Base-by-base conservation (phyloP, 2,329 filamentous ascomycete genomes). In the Colletotrichum sp. region DNA sequence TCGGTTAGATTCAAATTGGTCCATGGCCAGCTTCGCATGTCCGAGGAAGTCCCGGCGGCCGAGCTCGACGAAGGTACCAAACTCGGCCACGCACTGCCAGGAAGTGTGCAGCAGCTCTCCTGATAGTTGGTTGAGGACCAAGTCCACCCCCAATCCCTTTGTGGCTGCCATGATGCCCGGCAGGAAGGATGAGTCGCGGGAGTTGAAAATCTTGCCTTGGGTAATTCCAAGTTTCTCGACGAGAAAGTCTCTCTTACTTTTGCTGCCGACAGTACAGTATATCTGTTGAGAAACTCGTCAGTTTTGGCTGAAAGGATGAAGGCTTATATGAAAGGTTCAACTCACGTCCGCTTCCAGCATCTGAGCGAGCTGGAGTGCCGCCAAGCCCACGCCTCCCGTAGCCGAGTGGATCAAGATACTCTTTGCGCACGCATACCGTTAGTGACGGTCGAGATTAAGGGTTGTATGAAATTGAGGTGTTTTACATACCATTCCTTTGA, bases 11-110 rank as follows among this genome's bases (percentile, higher is more conserved):
- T 84, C 80, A 57, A 91, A 91, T 0, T 83, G 81, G 1, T 83
- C 77, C 87, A 91, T 88, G 2, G 85, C 85, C 5, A 91, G 81
- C 11, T 82, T 80, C 5, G 82, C 85, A 27, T 85, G 83, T 1
- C 84, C 83, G 2, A 83, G 78, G 6, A 88, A 80, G 66, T 90
- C 87, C 7, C 83, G 79, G 76, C 86, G 86, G 8, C 87, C 86
- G 25, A 89, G 85, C 71, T 90, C 87, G 0, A 89, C 73, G 79
- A 90, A 86, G 2, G 79, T 82, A 1, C 87, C 88, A 63, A 85
- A 87, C 7, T 82, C 79, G 2, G 88, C 86, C 4, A 90, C 81
- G 61, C 86, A 88, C 2, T 83, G 75, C 86, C 86, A 90, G 0
- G 86, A 84, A 4, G 84, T 82, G 25, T 85, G 85, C 0, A 89